Base-by-base conservation (phyloP, 257 asterid species). In the Penstemon barbatus region DNA sequence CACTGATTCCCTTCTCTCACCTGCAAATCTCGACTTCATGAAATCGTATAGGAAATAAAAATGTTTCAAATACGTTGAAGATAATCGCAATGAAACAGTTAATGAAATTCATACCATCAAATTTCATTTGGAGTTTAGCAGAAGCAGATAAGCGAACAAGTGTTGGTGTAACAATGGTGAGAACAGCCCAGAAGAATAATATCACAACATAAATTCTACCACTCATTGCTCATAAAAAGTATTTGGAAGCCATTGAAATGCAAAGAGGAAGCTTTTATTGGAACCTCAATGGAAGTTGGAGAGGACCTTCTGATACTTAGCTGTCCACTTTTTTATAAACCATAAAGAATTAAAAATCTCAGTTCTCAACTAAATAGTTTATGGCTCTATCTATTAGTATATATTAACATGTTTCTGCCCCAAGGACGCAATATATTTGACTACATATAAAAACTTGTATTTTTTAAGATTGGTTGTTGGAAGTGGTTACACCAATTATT, bases 101-200 rank as follows among this genome's bases (percentile, higher is more conserved):
- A 0, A n/a, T 44, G 45, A 59, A 18, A 10, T n/a, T 5, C 57
- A 37, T 72, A 90, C 97, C 91, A 48, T 75, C 60, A 68, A 74
- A 68, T 58, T 74, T 62, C 0, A 51, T 11, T 41, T 76, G 37
- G 11, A 75, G 73, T 77, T 78, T 87, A 15, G 98, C 90, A 5
- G 87, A 80, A 63, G 88, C 87, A 7, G 98, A 85, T 61, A 85
- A 56, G 15, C 89, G 87, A 10, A 91, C 65, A 18, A 91, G 96
- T 36, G 65, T 78, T 0, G 98, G 96, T 65, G 96, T 89, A 70
- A 91, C 72, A 3, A 85, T 58, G 57, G 89, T 80, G 71, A 89
- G 95, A 13, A 82, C 68, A 62, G 86, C 98, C 98, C 98, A 91
- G 77, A 79, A 79, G 73, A 80, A 70, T 63, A 91, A 72, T 52